phyloP scores from a whole-genome alignment of 2,329 filamentous ascomycete genomes.

The Ploettnerulaceae sp. region DNA sequence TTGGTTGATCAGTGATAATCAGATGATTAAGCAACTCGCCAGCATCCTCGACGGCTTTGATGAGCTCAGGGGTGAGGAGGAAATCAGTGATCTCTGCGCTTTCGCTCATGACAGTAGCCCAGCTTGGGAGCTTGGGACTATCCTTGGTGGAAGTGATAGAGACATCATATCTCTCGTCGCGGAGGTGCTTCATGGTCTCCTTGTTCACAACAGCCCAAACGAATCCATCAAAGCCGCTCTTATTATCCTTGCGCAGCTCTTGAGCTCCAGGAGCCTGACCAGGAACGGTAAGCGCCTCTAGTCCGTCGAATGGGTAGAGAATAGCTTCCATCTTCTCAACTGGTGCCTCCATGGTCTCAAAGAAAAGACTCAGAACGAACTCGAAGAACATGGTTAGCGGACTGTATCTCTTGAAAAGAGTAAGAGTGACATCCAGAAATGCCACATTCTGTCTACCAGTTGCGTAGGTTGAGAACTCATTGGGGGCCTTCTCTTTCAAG shows the following conservation, averaged over 20 bases:
- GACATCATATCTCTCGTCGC: constrained; percentile 90
- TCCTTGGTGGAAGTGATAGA: constrained; percentile 93
- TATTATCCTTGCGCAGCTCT: constrained; percentile 51
- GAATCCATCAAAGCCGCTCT: constrained; percentile 78
- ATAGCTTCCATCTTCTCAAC: constrained; percentile 71
- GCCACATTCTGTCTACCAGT: constrained; percentile 90
- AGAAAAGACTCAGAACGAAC: constrained; percentile 65
- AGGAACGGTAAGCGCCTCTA: constrained; percentile 74
- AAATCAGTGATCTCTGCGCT: constrained; percentile 89
- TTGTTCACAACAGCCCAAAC: constrained; percentile 97
- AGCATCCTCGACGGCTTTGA: constrained; percentile 70
- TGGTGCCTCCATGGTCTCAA: constrained; percentile 68
- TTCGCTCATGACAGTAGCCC: constrained; percentile 94
- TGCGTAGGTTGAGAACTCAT: constrained; percentile 82
- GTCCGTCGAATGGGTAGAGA: constrained; percentile 87
- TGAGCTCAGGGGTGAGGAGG: constrained; percentile 81
- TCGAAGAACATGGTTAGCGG: constrained; percentile 52
- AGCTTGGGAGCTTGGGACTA: constrained; percentile 78
- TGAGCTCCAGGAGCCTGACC: constrained; percentile 52
- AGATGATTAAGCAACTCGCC: constrained; percentile 82
- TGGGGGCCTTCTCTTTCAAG: constrained; percentile 80
- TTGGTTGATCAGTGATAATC: constrained; percentile 83
- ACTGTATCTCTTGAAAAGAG: constrained; percentile 31
- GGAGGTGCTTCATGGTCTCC: constrained; percentile 81
- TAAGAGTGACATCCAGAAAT: constrained; percentile 69